Evolutionary conservation across 164 flowering plant genomes (phyloP).

Genomic region (Protea cynaroides): DNA sequence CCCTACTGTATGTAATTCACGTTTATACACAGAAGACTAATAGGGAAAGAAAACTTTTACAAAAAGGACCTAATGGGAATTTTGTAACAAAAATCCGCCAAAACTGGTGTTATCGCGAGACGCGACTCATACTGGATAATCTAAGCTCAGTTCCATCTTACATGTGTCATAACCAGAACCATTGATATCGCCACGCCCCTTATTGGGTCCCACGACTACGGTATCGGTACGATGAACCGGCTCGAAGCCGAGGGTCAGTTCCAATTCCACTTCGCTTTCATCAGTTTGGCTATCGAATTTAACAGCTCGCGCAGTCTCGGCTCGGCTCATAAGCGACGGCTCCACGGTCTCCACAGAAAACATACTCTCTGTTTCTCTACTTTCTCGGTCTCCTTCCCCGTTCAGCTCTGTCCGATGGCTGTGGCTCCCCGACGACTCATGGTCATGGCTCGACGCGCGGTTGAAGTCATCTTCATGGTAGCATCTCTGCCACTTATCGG

Average conservation of each 20-base stretch:
- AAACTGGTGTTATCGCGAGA: constrained; percentile 34
- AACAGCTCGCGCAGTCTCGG: constrained; percentile 20
- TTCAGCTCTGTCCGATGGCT: constrained; percentile 51
- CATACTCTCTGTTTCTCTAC: constrained; percentile 50
- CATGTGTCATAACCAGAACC: constrained; percentile 26
- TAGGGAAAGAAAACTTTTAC: neutral
- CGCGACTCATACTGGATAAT: constrained; percentile 9
- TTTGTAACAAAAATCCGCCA: constrained; percentile 20
- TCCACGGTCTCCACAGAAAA: constrained; percentile 47
- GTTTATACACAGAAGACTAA: too few relatives aligned
- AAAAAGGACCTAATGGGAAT: too few relatives aligned
- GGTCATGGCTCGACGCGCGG: constrained; percentile 53
- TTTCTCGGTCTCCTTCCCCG: constrained; percentile 35
- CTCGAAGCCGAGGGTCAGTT: constrained; percentile 64
- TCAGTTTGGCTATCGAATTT: constrained; percentile 10
- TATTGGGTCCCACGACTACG: constrained; percentile 12
- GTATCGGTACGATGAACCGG: constrained; percentile 25
- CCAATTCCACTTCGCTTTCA: constrained; percentile 31
- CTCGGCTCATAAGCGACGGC: constrained; percentile 24
- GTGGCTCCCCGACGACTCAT: constrained; percentile 52
- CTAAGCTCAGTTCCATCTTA: constrained; percentile 25
- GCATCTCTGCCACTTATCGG: constrained; percentile 10
- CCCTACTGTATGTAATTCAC: too few relatives aligned
- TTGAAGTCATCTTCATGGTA: constrained; percentile 25
- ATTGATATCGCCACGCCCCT: constrained; percentile 11